These are phyloP conservation scores for Colletotrichum sojae DNA, from an alignment of 2,329 filamentous ascomycete species.

Conservation along the genomic window DNA sequence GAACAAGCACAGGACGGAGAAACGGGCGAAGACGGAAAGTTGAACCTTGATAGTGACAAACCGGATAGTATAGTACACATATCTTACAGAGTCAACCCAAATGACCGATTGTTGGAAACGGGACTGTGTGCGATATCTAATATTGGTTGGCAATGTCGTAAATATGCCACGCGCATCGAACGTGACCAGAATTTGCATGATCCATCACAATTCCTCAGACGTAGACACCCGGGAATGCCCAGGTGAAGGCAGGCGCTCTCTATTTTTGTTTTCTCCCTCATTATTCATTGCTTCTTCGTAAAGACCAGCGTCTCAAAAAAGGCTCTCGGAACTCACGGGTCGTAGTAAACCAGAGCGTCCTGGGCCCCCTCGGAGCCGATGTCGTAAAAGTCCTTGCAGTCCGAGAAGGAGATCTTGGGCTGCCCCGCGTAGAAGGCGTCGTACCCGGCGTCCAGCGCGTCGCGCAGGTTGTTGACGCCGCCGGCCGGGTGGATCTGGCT, in stretches of 20 bases:
- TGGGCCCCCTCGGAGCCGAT: conserved; percentile 69
- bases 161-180: no score
- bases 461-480: conserved; percentile 63
- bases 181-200: no score
- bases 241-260: background rate
- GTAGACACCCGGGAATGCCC: background rate
- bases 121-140: no score
- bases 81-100: no score
- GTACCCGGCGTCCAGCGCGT: conserved; percentile 63
- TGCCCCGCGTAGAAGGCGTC: conserved; percentile 68
- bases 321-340: conserved; percentile 21
- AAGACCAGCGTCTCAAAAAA: no score
- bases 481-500: conserved; percentile 67
- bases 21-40: no score
- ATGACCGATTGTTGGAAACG: no score
- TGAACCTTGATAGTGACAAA: no score
- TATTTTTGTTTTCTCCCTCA: background rate
- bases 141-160: no score
- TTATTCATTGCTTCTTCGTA: conserved; percentile 11
- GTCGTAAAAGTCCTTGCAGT: conserved; percentile 71
- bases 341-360: conserved; percentile 24
- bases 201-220: conserved; percentile 13
- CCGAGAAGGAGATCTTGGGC: conserved; percentile 64
- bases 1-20: no score
- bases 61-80: no score